Evolutionary conservation across 1,139 yeast species (phyloP).

Genomic region (Pichia sp.): DNA sequence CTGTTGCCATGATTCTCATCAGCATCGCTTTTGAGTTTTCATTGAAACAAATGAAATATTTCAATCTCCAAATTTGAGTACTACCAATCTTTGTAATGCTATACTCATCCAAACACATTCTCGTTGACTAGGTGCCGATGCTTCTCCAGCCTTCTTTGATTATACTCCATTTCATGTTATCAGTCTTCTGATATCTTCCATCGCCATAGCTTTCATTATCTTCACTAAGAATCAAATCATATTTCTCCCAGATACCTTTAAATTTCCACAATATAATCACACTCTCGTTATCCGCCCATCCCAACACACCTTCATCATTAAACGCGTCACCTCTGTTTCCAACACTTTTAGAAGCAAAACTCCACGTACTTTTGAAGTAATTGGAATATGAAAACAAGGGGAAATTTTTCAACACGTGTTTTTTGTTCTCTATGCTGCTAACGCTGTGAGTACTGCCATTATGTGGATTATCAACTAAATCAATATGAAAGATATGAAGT

Average conservation of each 20-base stretch:
- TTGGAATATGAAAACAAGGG: conserved; percentile 43
- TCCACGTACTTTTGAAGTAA: conserved; percentile 85
- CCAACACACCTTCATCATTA: conserved; percentile 58
- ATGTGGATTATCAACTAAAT: conserved; percentile 1
- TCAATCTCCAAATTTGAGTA: too few species aligned
- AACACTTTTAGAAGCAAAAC: conserved; percentile 73
- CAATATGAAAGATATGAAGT: conserved; percentile 67
- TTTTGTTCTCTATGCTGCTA: conserved; percentile 34
- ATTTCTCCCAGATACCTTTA: conserved; percentile 79
- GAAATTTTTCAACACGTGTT: conserved; percentile 59
- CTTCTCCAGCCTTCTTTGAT: conserved; percentile 75
- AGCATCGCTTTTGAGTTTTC: too few species aligned
- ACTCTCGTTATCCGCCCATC: conserved; percentile 69
- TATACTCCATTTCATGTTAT: conserved; percentile 41
- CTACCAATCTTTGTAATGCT: too few species aligned
- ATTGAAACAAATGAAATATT: too few species aligned
- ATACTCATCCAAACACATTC: too few species aligned
- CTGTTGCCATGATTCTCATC: too few species aligned
- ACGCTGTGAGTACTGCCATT: not conserved
- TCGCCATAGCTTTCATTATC: not conserved
- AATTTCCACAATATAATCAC: conserved; percentile 65
- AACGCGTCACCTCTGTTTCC: conserved; percentile 30
- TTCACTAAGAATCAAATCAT: conserved; percentile 34
- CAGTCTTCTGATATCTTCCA: conserved; percentile 2
- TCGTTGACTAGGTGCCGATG: conserved; percentile 20